Base-by-base conservation (phyloP, 345 rosid genomes). In the Acer campestre region DNA sequence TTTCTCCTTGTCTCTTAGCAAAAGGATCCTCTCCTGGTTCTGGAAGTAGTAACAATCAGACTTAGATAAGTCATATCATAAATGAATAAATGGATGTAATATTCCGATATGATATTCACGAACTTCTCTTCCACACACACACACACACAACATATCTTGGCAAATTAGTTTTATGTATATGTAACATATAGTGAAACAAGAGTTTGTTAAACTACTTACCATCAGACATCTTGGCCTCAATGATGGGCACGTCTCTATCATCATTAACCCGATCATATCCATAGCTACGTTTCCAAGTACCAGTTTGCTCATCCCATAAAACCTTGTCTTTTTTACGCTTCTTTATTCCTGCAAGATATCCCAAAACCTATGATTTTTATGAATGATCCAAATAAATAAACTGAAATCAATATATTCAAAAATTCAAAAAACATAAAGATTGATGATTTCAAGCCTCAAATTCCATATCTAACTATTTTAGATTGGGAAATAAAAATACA, bases 181-280 rank as follows among this genome's bases (percentile, higher is more conserved):
- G 56, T 14, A 59, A 23, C 9, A 53, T 65, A 17, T 20, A 62
- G 29, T 17, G 38, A 18, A 64, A 64, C 49, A 55, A 55, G 12
- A 46, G 31, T 10, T 42, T 61, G n/a, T 23, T 46, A 22, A 4
- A 8, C 61, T n/a, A 77, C 79, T 68, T 86, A 95, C 97, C 99
- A 82, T 92, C 97, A 58, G 93, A 78, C 81, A 73, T 85, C 86
- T 93, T 95, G 79, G 97, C 97, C 77, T 92, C 98, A 53, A 91
- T 87, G 72, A 93, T 91, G 61, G 98, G 94, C 61, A 93, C 69
- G 71, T 95, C 98, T 44, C 84, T 77, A 85, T 95, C 98, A 79
- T 95, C 96, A 78, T 91, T 90, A 69, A 92, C 98, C 77, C 96
- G 96, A 80, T 95, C 98, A 71, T 91, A 95, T 63, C 99, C 98